Evolutionary conservation across 805 yeast genomes (phyloP).

Genomic region (Hanseniaspora hatyaiensis): DNA sequence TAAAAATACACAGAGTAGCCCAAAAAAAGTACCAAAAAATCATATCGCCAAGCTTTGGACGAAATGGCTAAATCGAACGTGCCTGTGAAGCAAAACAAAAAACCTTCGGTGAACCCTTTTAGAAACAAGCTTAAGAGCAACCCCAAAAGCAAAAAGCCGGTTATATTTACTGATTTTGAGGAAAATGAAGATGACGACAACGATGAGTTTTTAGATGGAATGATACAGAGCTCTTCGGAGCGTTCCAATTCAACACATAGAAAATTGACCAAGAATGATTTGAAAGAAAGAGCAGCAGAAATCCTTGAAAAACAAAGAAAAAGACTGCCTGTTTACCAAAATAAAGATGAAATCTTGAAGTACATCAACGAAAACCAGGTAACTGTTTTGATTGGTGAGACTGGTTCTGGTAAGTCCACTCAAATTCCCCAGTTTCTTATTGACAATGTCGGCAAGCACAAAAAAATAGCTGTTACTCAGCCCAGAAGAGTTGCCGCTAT

Average conservation of each 20-base stretch:
- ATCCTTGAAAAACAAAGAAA: slow-evolving; percentile 41
- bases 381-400: slow-evolving; percentile 81
- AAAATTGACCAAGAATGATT: slow-evolving; percentile 21
- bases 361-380: slow-evolving; percentile 49
- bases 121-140: slow-evolving; percentile 3
- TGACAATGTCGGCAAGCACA: slow-evolving; percentile 26
- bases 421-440: slow-evolving; percentile 90
- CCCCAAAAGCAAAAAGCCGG: slow-evolving; percentile 17
- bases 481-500: slow-evolving; percentile 98
- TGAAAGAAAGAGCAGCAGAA: slow-evolving; percentile 32
- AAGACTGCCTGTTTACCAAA: slow-evolving; percentile 64
- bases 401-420: slow-evolving; percentile 96
- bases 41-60: too few species aligned
- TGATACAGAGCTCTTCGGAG: slow-evolving; percentile 18
- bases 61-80: too few species aligned
- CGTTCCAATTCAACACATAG: background rate
- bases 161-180: slow-evolving; percentile 29
- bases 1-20: too few species aligned
- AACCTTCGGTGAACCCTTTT: slow-evolving; percentile 1
- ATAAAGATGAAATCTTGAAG: slow-evolving; percentile 49
- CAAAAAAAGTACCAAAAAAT: too few species aligned
- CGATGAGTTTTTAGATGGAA: slow-evolving; percentile 19
- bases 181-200: slow-evolving; percentile 28
- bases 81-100: background rate
- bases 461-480: slow-evolving; percentile 78